Conservation (phyloP, 495 filamentous ascomycete species). For the Letharia lupina region DNA sequence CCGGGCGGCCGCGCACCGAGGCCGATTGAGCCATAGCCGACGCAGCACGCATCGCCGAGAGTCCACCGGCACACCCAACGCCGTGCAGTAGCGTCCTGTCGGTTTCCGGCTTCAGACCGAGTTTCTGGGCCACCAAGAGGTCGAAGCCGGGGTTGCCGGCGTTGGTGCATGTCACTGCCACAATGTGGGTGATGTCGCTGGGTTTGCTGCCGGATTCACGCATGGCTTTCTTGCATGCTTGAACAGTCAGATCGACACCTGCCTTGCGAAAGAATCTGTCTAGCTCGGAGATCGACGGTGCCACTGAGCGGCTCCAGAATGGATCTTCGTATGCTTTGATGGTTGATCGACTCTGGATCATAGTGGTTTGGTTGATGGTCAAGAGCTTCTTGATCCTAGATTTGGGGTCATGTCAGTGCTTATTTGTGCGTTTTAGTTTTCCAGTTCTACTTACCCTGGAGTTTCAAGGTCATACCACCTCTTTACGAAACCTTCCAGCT, state of each 20-base stretch:
- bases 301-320: constrained; percentile 37
- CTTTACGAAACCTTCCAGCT: constrained; percentile 1
- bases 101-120: constrained; percentile 39
- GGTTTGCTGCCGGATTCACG: constrained; percentile 38
- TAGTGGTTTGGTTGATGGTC: constrained; percentile 49
- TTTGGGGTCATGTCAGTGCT: background rate
- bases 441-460: background rate
- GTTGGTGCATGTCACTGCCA: constrained; percentile 55
- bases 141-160: constrained; percentile 57
- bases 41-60: constrained; percentile 50
- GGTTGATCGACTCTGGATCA: constrained; percentile 49
- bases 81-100: constrained; percentile 55
- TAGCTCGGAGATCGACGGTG: constrained; percentile 48
- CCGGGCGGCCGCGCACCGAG: constrained; percentile 37
- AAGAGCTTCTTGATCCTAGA: constrained; percentile 39
- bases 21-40: constrained; percentile 50
- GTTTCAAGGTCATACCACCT: constrained; percentile 9
- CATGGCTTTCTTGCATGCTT: constrained; percentile 49
- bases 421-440: background rate
- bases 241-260: constrained; percentile 47
- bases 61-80: constrained; percentile 51
- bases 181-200: constrained; percentile 49
- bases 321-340: constrained; percentile 45
- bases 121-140: constrained; percentile 45
- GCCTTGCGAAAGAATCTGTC: constrained; percentile 44